phyloP scores from a whole-genome alignment of 2,329 filamentous ascomycete species.

The Xylariaceae sp. region DNA sequence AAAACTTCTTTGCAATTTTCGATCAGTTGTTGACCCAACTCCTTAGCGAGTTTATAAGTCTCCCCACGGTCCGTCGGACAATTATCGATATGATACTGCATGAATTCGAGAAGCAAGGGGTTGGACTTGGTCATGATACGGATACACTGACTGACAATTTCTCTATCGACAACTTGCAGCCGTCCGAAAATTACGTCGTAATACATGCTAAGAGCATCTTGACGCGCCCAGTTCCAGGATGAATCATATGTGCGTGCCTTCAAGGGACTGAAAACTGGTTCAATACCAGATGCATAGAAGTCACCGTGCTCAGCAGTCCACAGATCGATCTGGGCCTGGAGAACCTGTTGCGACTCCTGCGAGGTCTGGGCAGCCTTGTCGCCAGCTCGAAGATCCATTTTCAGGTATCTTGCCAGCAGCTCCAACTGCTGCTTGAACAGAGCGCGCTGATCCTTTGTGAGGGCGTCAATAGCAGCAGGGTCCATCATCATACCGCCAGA shows the following conservation, averaged over 20 bases:
- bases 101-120: slow-evolving; percentile 92
- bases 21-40: slow-evolving; percentile 89
- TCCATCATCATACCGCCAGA: slow-evolving; percentile 99
- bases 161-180: slow-evolving; percentile 88
- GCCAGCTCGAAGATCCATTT: slow-evolving; percentile 94
- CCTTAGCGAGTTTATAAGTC: slow-evolving; percentile 96
- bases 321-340: slow-evolving; percentile 91
- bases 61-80: slow-evolving; percentile 95
- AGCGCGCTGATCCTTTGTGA: slow-evolving; percentile 94
- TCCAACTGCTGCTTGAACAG: slow-evolving; percentile 99
- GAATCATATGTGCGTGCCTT: slow-evolving; percentile 98
- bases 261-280: slow-evolving; percentile 88
- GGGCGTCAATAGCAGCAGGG: slow-evolving; percentile 90
- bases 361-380: slow-evolving; percentile 89
- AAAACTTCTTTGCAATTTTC: slow-evolving; percentile 97
- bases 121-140: slow-evolving; percentile 99
- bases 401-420: slow-evolving; percentile 90
- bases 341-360: slow-evolving; percentile 80
- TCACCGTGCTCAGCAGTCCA: slow-evolving; percentile 97
- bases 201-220: slow-evolving; percentile 97
- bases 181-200: slow-evolving; percentile 98
- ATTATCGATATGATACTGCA: slow-evolving; percentile 99
- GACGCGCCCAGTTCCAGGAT: slow-evolving; percentile 98
- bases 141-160: slow-evolving; percentile 98
- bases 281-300: slow-evolving; percentile 91